Conservation (phyloP, 2,329 filamentous ascomycete genomes). For the Rugonectria rugulosa region DNA sequence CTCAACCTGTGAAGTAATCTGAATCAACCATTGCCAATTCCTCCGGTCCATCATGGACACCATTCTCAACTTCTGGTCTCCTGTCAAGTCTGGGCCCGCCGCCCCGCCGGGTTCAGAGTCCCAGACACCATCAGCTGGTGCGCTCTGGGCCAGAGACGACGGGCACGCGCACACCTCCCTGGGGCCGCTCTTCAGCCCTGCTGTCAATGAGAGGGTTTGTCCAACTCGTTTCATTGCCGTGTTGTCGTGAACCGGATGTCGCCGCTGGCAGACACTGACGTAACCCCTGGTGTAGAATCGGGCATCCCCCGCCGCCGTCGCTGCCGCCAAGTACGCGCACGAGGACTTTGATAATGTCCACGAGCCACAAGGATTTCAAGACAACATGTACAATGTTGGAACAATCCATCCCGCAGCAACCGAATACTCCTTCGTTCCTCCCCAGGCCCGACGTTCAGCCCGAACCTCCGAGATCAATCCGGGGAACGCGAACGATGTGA, state of each 20-base stretch:
- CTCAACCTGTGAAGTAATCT: too few species aligned
- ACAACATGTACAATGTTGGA: slow-evolving; percentile 2
- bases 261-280: slow-evolving; percentile 11
- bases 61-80: slow-evolving; percentile 30
- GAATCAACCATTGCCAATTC: background rate
- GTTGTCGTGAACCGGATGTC: background rate
- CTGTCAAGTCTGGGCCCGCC: slow-evolving; percentile 30
- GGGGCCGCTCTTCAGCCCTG: slow-evolving; percentile 17
- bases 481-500: slow-evolving; percentile 4
- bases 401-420: background rate
- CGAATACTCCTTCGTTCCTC: background rate
- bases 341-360: background rate
- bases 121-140: slow-evolving; percentile 7
- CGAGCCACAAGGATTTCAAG: background rate
- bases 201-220: slow-evolving; percentile 30
- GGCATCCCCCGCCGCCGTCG: slow-evolving; percentile 5
- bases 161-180: slow-evolving; percentile 23
- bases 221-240: background rate
- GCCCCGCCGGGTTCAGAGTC: slow-evolving; percentile 6
- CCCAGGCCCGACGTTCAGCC: slow-evolving; percentile 9
- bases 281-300: slow-evolving; percentile 1
- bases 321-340: slow-evolving; percentile 1
- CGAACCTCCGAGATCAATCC: background rate
- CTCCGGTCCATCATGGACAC: slow-evolving; percentile 16
- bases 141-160: slow-evolving; percentile 25